Evolutionary conservation across 768 basidiomycete genomes (phyloP).

Genomic region (Lactifluus echinatus): DNA sequence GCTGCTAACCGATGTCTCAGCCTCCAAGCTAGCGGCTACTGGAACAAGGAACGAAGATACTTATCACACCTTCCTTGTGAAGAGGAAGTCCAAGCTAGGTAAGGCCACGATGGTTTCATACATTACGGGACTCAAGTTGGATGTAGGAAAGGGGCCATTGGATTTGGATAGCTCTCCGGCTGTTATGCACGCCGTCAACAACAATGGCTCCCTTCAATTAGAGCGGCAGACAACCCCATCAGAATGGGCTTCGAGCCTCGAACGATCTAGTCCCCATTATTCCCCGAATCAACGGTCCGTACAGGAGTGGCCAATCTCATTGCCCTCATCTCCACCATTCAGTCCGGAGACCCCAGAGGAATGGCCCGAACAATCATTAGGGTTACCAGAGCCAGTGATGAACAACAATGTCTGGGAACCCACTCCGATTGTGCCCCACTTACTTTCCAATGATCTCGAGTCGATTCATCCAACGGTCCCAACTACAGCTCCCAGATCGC

Average conservation of each 20-base stretch:
- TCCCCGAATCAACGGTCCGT: not conserved
- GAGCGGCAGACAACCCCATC: constrained; percentile 12
- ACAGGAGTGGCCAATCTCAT: not conserved
- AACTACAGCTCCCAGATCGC: not conserved
- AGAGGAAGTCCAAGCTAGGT: not conserved
- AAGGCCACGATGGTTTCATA: not conserved
- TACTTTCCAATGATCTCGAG: not conserved
- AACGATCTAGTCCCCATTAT: not conserved
- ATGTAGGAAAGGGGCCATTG: constrained; percentile 4
- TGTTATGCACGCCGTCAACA: not conserved
- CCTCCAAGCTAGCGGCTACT: not conserved
- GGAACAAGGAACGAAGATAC: not conserved
- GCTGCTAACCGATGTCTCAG: not conserved
- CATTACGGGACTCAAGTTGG: not conserved
- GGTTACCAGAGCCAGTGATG: not conserved
- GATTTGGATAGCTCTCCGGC: constrained; percentile 7
- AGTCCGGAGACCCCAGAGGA: not conserved
- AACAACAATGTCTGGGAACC: not conserved
- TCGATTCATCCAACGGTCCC: not conserved
- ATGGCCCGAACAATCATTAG: not conserved
- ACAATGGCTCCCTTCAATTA: not conserved
- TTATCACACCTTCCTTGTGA: not conserved
- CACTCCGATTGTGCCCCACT: not conserved
- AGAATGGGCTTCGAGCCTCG: constrained; percentile 4
- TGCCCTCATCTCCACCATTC: constrained; percentile 3